Conservation (phyloP, 2,329 filamentous ascomycete genomes). For the Microdochium paspali region DNA sequence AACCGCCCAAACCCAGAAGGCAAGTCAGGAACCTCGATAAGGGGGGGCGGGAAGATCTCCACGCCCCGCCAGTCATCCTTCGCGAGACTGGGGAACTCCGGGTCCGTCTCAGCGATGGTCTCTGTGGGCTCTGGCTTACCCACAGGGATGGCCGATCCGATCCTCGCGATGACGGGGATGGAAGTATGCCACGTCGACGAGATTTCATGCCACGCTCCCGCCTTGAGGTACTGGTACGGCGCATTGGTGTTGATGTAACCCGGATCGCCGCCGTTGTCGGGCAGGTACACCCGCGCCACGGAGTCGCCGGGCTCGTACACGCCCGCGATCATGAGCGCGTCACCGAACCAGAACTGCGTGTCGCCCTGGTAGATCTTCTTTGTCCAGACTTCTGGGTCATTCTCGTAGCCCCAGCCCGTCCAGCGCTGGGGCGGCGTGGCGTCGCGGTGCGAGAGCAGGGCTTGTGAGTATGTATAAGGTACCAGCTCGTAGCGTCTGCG, state of each 20-base stretch:
- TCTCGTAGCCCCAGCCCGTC: constrained; percentile 65
- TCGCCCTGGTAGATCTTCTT: constrained; percentile 51
- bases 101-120: constrained; percentile 21
- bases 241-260: constrained; percentile 55
- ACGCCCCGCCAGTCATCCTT: constrained; percentile 31
- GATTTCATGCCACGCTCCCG: constrained; percentile 28
- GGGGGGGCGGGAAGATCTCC: constrained; percentile 30
- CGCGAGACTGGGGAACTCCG: constrained; percentile 26
- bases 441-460: constrained; percentile 49
- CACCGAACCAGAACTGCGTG: constrained; percentile 65
- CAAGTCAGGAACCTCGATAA: constrained; percentile 5
- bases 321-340: constrained; percentile 54
- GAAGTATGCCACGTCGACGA: constrained; percentile 31
- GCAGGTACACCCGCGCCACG: constrained; percentile 52
- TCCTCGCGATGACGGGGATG: constrained; percentile 27
- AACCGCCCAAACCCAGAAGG: constrained; percentile 1
- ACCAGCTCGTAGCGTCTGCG: constrained; percentile 63
- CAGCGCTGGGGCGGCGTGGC: constrained; percentile 60
- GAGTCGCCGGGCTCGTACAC: constrained; percentile 53
- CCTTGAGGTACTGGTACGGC: constrained; percentile 45
- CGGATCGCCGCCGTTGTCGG: constrained; percentile 33
- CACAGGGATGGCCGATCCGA: constrained; percentile 28
- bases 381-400: constrained; percentile 57
- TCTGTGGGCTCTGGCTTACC: constrained; percentile 24
- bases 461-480: constrained; percentile 60